Base-by-base conservation (phyloP, 1,284 basidiomycete species). In the Trichosporon asahii region DNA sequence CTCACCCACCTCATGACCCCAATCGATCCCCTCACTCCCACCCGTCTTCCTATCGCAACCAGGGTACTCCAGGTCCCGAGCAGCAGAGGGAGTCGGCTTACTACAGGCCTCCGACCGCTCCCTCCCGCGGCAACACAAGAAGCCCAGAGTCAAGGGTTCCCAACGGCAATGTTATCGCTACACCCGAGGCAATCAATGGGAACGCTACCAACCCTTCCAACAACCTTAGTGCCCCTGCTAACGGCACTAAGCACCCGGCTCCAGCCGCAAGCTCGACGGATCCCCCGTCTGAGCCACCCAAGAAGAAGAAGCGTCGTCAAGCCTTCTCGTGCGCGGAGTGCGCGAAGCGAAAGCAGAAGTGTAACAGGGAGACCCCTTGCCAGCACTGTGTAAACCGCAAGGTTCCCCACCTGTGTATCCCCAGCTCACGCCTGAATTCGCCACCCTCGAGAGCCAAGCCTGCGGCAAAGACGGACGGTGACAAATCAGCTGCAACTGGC, bases 351-450 rank as follows among this genome's bases (percentile, higher is more conserved):
- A 82, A 82, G 67, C 81, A 82, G 57, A 79, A 77, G 66, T 82
- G 81, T 69, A 81, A 82, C 71, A 70, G 81, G n/a, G 77, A 81
- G 55, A 80, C 78, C 29, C 81, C 81, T 8, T 82, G 81, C 66
- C 79, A 81, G 61, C 81, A 82, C 66, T 82, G 81, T 61, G 74
- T 78, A 1, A 76, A 77, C 33, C 71, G 80, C 40, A 71, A 79
- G 40, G 81, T 81, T 0, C 78, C 79, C 5, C 78, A 81, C 37
- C 73, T 81, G 21, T 81, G 79, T 64, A 75, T 81, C 0, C 77
- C 81, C 2, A 70, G 69, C 29, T 46, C 40, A n/a, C 49, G 70
- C 23, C 4, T 44, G 29, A 57, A 65, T 21, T 49, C 64, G 31
- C 64, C 66, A 7, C 66, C 68, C 12, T 57, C 68, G 15, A 55